Evolutionary conservation across 176 grass and related monocot species (phyloP), one percentile per base, ranked within the genome.

Genomic region (Hyparrhenia diplandra): DNA sequence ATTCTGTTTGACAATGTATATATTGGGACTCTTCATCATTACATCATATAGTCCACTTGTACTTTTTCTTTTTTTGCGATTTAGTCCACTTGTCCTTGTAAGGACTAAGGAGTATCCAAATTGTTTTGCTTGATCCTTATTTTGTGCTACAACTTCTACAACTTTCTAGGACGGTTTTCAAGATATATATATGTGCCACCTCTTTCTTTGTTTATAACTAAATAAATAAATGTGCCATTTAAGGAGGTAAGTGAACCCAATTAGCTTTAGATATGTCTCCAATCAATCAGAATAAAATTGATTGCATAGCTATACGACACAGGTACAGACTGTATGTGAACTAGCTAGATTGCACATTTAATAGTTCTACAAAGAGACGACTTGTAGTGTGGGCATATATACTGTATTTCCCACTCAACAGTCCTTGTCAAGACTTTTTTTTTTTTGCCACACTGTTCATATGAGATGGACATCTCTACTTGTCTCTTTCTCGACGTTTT

Each of bases 391-490:
- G 46, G 64, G 39, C 46, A 39, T 40, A 35, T 6, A n/a, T n/a
- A n/a, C n/a, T 37, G 36, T 37, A 40, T 59, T 25, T 67, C 67
- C 21, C 69, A 42, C 13, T 49, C 31, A 79, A 60, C 68, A 35
- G 37, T 87, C 70, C 3, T 40, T 81, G 17, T 64, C 82, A 76
- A 70, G 82, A 65, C 43, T 65, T 82, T n/a, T n/a, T n/a, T n/a
- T n/a, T n/a, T n/a, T 74, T 52, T 14, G 8, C 36, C 54, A 28
- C 62, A 72, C 25, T 83, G 66, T 66, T 47, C 36, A 5, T 69
- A 37, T 70, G 57, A 85, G n/a, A 58, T 71, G 55, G 31, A 30
- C 45, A 71, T 82, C 64, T 81, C 67, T 68, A 59, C 28, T 17
- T 77, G 72, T 77, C 72, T 9, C n/a, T 66, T 75, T 77, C 52